Evolutionary conservation across 2,329 filamentous ascomycete species (phyloP).

Genomic region (Simplicillium sp.): DNA sequence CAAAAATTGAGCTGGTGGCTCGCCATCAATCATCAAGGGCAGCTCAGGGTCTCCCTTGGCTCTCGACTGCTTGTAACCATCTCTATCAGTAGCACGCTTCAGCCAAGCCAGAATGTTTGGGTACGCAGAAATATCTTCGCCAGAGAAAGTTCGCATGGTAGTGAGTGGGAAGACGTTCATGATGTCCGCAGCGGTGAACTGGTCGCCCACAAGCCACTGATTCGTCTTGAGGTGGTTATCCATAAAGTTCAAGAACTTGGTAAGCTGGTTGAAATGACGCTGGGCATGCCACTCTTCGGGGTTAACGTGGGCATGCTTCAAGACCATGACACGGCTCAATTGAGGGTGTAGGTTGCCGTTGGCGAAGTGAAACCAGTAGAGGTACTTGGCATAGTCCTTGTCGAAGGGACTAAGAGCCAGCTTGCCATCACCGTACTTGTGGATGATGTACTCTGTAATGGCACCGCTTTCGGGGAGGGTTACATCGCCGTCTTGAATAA

Average conservation of each 20-base stretch:
- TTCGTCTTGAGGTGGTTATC: neutral
- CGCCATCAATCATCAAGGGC: neutral
- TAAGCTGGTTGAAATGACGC: neutral
- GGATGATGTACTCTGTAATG: slow-evolving; percentile 1
- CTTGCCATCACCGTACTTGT: neutral
- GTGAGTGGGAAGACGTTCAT: slow-evolving; percentile 2
- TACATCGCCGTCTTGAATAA: slow-evolving; percentile 1
- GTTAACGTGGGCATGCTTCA: neutral
- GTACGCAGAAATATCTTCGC: neutral
- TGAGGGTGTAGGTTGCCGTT: slow-evolving; percentile 1
- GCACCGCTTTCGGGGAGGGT: slow-evolving; percentile 1
- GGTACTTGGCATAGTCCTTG: neutral
- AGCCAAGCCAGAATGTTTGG: neutral
- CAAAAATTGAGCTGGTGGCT: too few species aligned
- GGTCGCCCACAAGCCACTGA: neutral
- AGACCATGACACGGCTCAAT: neutral
- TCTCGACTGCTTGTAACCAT: neutral
- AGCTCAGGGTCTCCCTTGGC: neutral
- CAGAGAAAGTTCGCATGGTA: neutral
- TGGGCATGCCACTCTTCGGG: neutral
- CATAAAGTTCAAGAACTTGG: neutral
- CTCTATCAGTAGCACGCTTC: neutral
- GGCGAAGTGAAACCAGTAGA: slow-evolving; percentile 1
- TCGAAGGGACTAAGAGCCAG: neutral
- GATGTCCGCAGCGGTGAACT: slow-evolving; percentile 1